These are phyloP conservation scores for Pyrenochaeta sp. DNA, from an alignment of 2,329 filamentous ascomycete species.

Conservation along the genomic window DNA sequence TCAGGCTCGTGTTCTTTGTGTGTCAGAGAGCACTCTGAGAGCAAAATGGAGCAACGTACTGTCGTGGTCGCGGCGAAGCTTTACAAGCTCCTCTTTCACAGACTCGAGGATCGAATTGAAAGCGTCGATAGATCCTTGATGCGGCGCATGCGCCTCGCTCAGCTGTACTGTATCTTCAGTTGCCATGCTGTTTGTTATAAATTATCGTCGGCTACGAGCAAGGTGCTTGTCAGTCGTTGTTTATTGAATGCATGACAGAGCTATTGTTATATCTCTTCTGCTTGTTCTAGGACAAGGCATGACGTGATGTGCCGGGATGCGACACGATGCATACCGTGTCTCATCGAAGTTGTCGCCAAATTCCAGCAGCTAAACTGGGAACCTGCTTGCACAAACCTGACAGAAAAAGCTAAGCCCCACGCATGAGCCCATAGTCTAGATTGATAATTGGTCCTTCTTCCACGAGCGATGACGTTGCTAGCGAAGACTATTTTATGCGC, in stretches of 20 bases:
- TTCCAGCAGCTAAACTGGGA: conserved; percentile 4
- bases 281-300: not conserved
- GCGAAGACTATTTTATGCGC: not conserved
- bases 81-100: conserved; percentile 43
- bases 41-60: conserved; percentile 24
- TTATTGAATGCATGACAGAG: not conserved
- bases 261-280: not conserved
- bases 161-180: conserved; percentile 48
- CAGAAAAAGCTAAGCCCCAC: not conserved
- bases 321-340: conserved; percentile 9
- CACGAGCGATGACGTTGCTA: not conserved
- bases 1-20: conserved; percentile 47
- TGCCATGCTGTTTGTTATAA: conserved; percentile 37
- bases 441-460: too few relatives aligned
- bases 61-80: conserved; percentile 46
- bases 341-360: not conserved
- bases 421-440: not conserved
- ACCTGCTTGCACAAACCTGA: not conserved
- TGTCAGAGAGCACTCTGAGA: not conserved
- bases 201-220: not conserved
- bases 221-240: not conserved
- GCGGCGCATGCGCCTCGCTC: conserved; percentile 41
- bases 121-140: conserved; percentile 44
- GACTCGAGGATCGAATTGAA: conserved; percentile 42
- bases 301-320: conserved; percentile 9